Base-by-base conservation (phyloP, 495 filamentous ascomycete genomes). In the Aspergillus olivimuriae region DNA sequence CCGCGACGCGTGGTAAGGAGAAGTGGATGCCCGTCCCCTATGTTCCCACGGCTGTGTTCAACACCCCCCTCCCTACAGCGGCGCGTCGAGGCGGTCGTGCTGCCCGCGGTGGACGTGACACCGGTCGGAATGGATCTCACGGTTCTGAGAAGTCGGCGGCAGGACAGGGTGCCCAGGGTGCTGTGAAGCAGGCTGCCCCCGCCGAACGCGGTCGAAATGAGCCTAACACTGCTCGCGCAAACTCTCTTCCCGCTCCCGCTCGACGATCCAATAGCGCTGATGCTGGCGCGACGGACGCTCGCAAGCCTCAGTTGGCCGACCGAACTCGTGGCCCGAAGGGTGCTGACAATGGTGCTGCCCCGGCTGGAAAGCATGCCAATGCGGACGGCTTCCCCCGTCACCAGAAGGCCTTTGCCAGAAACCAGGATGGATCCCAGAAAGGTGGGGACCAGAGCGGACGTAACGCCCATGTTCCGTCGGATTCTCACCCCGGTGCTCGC, bases 1-100 rank as follows among this genome's bases (percentile, higher is more conserved):
- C 61, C 50, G 66, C 38, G 44, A 70, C 60, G 52, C 70, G 64
- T 44, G 73, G 78, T 47, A 83, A 89, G 64, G 75, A 84, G 66
- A 82, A 81, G 44, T 86, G 86, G 86, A 77, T 75, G 21, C 70
- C 75, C 12, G 73, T 95, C 9, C 76, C 78, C 26, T 86, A 87
- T 53, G 82, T 82, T 1, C 89, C 86, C 2, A 82, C 73, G 32
- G 84, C 89, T 18, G 77, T 83, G n/a, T 95, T 91, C 62, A 82
- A 82, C 57, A 95, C 89, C 0, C 84, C 80, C 4, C 56, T 94
- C 26, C 86, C 87, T 5, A 56, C 73, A n/a, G 68, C 72, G 44
- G 75, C 74, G 34, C 76, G 80, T 11, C 73, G 84, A 60, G 81
- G 77, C 48, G 78, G 75, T 46, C 72, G 69, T 58, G 64, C 61